Evolutionary conservation across 495 filamentous ascomycete species (phyloP).

Genomic region (Penicillium angulare): DNA sequence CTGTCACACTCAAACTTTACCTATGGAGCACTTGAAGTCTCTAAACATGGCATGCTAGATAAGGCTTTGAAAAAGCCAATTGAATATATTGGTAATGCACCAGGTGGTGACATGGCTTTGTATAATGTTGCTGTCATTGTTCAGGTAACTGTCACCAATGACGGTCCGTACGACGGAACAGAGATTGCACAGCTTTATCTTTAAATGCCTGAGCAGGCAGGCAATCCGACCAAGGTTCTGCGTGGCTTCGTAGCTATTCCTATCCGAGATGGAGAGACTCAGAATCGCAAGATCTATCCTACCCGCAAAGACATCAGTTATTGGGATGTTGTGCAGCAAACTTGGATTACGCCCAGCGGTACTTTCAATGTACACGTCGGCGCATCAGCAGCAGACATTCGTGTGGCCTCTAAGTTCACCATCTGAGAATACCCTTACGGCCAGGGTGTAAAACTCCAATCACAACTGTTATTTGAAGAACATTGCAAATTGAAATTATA

Average conservation of each 20-base stretch:
- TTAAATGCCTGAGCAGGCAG: slow-evolving; percentile 39
- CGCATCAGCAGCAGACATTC: slow-evolving; percentile 11
- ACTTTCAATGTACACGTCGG: slow-evolving; percentile 22
- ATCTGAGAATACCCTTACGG: background rate
- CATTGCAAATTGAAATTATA: no score
- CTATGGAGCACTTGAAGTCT: slow-evolving; percentile 39
- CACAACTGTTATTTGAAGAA: no score
- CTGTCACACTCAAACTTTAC: slow-evolving; percentile 63
- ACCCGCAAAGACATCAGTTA: slow-evolving; percentile 59
- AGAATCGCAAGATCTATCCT: slow-evolving; percentile 48
- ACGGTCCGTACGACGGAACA: slow-evolving; percentile 45
- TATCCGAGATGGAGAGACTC: slow-evolving; percentile 43
- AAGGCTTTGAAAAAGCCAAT: slow-evolving; percentile 1
- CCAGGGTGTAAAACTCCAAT: no score
- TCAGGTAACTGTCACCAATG: slow-evolving; percentile 53
- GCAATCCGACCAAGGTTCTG: slow-evolving; percentile 27
- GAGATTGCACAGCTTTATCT: slow-evolving; percentile 66
- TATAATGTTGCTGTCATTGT: slow-evolving; percentile 54
- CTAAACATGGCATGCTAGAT: background rate
- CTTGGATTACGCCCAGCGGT: slow-evolving; percentile 43
- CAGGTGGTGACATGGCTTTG: slow-evolving; percentile 54
- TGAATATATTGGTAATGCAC: slow-evolving; percentile 15
- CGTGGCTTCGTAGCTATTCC: slow-evolving; percentile 53
- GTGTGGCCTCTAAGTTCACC: slow-evolving; percentile 38
- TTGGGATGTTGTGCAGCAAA: slow-evolving; percentile 58